A percentile compares a stretch with the other conserved stretches of the same genome.
Evolutionary conservation across 768 basidiomycete species (phyloP).

Genomic region (Strobilomyces dryophilus): DNA sequence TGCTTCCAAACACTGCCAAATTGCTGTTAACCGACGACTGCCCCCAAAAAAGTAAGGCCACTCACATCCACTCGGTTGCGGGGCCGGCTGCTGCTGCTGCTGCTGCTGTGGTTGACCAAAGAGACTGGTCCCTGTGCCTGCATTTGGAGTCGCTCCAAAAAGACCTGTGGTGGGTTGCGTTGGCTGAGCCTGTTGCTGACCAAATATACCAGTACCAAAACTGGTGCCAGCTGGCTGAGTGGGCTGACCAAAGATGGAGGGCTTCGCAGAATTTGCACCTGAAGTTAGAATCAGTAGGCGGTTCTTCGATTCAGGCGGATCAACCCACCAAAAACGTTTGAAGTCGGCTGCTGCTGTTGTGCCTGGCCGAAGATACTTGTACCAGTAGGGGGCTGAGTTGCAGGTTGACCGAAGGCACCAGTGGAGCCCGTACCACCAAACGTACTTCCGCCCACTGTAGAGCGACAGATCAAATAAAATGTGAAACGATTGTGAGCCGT

Average conservation of each 20-base stretch:
- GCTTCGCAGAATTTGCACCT: constrained; percentile 38
- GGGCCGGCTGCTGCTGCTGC: constrained; percentile 39
- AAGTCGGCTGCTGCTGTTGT: constrained; percentile 30
- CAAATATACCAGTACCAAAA: constrained; percentile 32
- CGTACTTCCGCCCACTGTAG: constrained; percentile 14
- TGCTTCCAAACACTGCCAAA: constrained; percentile 36
- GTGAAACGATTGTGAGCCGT: neutral
- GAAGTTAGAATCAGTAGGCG: neutral
- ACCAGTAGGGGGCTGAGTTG: constrained; percentile 19
- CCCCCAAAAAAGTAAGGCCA: neutral
- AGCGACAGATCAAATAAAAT: neutral
- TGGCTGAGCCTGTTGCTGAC: constrained; percentile 25
- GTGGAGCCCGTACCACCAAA: constrained; percentile 23
- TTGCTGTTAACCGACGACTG: constrained; percentile 3
- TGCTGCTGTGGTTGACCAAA: constrained; percentile 34
- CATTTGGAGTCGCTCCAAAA: constrained; percentile 27
- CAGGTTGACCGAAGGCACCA: constrained; percentile 26
- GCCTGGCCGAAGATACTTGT: constrained; percentile 35
- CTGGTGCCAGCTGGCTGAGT: constrained; percentile 36
- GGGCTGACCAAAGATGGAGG: constrained; percentile 47
- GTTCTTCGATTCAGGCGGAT: constrained; percentile 14
- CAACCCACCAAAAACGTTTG: constrained; percentile 39
- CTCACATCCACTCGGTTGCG: constrained; percentile 37
- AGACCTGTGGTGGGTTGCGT: constrained; percentile 22
- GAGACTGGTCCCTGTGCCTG: constrained; percentile 25